Percentiles rank a stretch among this genome's conserved stretches.
Evolutionary conservation across 2,329 filamentous ascomycete species (phyloP).

Genomic region (Trichoderma cornu-damae): DNA sequence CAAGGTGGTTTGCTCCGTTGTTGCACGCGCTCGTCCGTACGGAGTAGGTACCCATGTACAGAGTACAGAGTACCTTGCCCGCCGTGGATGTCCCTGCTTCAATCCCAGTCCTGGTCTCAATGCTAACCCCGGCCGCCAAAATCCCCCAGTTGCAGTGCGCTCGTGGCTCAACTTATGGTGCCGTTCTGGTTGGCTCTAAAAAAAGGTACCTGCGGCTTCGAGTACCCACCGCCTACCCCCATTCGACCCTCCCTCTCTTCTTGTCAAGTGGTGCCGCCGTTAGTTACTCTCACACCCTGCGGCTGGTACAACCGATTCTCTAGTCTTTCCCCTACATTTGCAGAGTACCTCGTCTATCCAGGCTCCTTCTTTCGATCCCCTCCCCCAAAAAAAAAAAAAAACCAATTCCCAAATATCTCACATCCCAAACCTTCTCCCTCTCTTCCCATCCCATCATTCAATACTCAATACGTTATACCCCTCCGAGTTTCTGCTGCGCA

Average conservation of each 20-base stretch:
- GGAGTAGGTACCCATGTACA: not conserved
- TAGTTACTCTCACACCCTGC: not conserved
- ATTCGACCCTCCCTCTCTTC: not conserved
- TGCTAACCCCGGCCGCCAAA: not conserved
- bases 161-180: no score
- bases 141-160: slow-evolving; percentile 6
- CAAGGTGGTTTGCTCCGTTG: not conserved
- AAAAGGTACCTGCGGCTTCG: slow-evolving; percentile 4
- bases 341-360: slow-evolving; percentile 15
- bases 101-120: not conserved
- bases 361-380: slow-evolving; percentile 15
- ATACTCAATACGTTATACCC: slow-evolving; percentile 1
- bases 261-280: not conserved
- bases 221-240: no score
- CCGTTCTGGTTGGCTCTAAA: not conserved
- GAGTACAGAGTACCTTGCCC: slow-evolving; percentile 3
- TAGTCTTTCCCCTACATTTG: slow-evolving; percentile 10
- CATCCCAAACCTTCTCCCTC: slow-evolving; percentile 14
- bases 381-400: slow-evolving; percentile 15
- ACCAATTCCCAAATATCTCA: slow-evolving; percentile 17
- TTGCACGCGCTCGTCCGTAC: slow-evolving; percentile 8
- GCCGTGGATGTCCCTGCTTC: not conserved
- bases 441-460: not conserved
- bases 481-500: not conserved
- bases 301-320: slow-evolving; percentile 4